A percentile compares a stretch with the other conserved stretches of the same genome.
phyloP scores from a whole-genome alignment of 164 flowering plant genomes.

The Vitis rotundifolia region DNA sequence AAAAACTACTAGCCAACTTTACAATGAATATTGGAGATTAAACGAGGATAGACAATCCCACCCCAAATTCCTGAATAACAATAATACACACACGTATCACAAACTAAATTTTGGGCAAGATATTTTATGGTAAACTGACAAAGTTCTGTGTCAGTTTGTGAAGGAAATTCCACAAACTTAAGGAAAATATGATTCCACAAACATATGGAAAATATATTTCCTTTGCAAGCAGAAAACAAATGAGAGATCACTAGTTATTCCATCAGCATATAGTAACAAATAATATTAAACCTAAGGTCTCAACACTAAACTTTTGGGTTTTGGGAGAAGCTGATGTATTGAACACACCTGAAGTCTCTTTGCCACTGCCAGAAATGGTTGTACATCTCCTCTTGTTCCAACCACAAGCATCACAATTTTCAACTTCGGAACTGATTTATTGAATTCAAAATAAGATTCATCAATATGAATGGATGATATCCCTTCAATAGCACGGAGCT shows the following conservation, averaged over 20 bases:
- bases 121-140: too few species aligned
- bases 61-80: too few species aligned
- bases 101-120: neutral
- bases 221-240: neutral
- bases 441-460: constrained; percentile 25
- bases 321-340: neutral
- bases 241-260: neutral
- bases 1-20: neutral
- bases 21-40: neutral
- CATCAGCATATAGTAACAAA: neutral
- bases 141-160: neutral
- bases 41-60: neutral
- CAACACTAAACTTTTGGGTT: neutral
- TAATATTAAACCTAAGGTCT: neutral
- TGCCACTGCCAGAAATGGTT: constrained; percentile 85
- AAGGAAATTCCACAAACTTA: neutral
- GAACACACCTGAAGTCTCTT: constrained; percentile 82
- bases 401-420: constrained; percentile 86
- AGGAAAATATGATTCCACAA: neutral
- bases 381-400: constrained; percentile 98
- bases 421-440: constrained; percentile 68
- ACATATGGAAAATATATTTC: neutral
- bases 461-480: constrained; percentile 18
- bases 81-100: neutral
- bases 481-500: constrained; percentile 54